A percentile compares a stretch with the other conserved stretches of the same genome.
phyloP scores from a whole-genome alignment of 2,329 filamentous ascomycete genomes.

The Ophiocordyceps australis region DNA sequence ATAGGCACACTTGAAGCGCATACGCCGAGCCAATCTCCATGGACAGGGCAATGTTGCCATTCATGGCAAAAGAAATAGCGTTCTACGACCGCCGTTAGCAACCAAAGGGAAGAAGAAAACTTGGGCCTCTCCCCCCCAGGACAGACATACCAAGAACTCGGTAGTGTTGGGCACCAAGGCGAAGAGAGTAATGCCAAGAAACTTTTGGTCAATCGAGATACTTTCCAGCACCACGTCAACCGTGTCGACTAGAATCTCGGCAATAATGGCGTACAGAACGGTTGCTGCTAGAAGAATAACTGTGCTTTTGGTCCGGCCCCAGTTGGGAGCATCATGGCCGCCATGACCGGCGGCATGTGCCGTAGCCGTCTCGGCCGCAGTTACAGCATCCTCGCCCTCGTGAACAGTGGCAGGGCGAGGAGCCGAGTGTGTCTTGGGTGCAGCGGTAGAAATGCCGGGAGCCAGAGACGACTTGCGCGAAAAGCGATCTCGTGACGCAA shows the following conservation, averaged over 20 bases:
- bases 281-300: slow-evolving; percentile 81
- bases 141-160: slow-evolving; percentile 64
- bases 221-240: slow-evolving; percentile 91
- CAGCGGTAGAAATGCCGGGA: slow-evolving; percentile 4
- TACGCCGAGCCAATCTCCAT: slow-evolving; percentile 99
- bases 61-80: slow-evolving; percentile 98
- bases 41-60: slow-evolving; percentile 92
- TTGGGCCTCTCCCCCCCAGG: background rate
- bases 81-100: slow-evolving; percentile 35
- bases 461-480: slow-evolving; percentile 18
- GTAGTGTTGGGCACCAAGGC: slow-evolving; percentile 96
- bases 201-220: slow-evolving; percentile 89
- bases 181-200: slow-evolving; percentile 90
- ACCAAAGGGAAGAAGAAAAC: too few relatives aligned
- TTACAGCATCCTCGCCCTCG: slow-evolving; percentile 20
- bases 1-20: slow-evolving; percentile 82
- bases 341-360: slow-evolving; percentile 28
- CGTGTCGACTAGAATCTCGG: slow-evolving; percentile 90
- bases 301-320: slow-evolving; percentile 81
- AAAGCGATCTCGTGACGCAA: slow-evolving; percentile 58
- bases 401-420: slow-evolving; percentile 18
- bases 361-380: slow-evolving; percentile 14
- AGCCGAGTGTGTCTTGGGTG: slow-evolving; percentile 10
- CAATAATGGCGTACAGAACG: slow-evolving; percentile 85
- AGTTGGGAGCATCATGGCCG: slow-evolving; percentile 96